phyloP scores from a whole-genome alignment of 2,329 filamentous ascomycete species.

The Sporothrix inflata region DNA sequence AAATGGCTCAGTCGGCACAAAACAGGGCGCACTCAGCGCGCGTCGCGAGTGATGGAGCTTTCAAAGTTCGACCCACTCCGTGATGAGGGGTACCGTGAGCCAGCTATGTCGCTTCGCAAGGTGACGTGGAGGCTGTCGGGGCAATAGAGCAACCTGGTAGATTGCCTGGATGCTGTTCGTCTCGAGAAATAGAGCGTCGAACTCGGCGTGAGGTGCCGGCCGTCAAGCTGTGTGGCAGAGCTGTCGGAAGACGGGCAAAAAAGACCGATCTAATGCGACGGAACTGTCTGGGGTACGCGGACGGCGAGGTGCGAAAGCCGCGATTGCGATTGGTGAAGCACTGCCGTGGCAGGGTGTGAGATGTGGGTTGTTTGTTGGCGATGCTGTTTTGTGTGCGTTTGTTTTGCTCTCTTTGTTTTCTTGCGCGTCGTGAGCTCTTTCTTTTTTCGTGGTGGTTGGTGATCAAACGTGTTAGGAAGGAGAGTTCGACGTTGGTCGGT shows the following conservation, averaged over 20 bases:
- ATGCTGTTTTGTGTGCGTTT: not conserved
- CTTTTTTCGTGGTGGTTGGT: constrained; percentile 19
- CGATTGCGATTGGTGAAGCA: not conserved
- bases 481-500: not conserved
- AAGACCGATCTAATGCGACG: constrained; percentile 12
- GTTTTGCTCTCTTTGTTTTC: constrained; percentile 11
- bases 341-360: not conserved
- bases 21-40: not conserved
- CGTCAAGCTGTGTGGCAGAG: not conserved
- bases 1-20: not conserved
- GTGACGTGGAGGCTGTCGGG: not conserved
- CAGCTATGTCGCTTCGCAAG: constrained; percentile 21
- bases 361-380: not conserved
- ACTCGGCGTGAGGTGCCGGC: not conserved
- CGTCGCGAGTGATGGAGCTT: constrained; percentile 25
- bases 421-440: constrained; percentile 3
- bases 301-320: not conserved
- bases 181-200: not conserved
- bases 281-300: not conserved
- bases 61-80: constrained; percentile 26
- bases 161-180: not conserved
- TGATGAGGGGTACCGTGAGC: constrained; percentile 25
- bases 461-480: constrained; percentile 26
- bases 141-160: not conserved
- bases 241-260: not conserved